phyloP scores from a whole-genome alignment of 75 land plant species.

The Pinus albicaulis region DNA sequence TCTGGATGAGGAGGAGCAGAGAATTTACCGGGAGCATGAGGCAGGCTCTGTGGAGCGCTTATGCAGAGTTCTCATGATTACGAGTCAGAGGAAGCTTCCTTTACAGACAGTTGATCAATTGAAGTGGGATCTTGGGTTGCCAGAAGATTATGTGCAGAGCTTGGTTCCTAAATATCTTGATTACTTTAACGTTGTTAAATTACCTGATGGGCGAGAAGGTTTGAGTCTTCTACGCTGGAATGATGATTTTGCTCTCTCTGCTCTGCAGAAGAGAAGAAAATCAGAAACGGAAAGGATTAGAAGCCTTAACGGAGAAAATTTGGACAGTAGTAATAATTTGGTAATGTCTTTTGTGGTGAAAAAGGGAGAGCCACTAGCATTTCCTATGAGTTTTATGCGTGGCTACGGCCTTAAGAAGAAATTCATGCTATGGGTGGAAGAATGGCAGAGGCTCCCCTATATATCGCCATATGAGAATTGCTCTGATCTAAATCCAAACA shows the following conservation, averaged over 20 bases:
- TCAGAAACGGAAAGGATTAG: neutral
- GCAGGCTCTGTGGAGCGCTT: constrained; percentile 35
- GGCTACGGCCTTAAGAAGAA: constrained; percentile 61
- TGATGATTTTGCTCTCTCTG: constrained; percentile 42
- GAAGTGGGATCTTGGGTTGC: constrained; percentile 64
- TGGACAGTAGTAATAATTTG: neutral
- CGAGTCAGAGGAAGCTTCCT: constrained; percentile 25
- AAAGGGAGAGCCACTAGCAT: constrained; percentile 21
- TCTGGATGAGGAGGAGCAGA: constrained; percentile 32
- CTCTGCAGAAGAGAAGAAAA: constrained; percentile 30
- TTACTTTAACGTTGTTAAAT: constrained; percentile 22
- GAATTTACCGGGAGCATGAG: constrained; percentile 15
- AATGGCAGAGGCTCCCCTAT: constrained; percentile 70
- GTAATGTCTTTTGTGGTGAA: neutral
- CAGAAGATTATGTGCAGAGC: constrained; percentile 27
- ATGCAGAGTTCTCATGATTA: constrained; percentile 57
- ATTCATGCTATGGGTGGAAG: constrained; percentile 49
- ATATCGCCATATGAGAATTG: constrained; percentile 59
- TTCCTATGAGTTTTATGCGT: constrained; percentile 53
- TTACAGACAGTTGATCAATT: constrained; percentile 52
- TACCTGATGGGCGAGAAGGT: constrained; percentile 35
- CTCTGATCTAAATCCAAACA: constrained; percentile 54
- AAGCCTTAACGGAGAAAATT: neutral
- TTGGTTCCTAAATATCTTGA: constrained; percentile 34
- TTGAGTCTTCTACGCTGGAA: constrained; percentile 51